phyloP scores from a whole-genome alignment of 768 basidiomycete genomes.

The Tephrocybe rancida region DNA sequence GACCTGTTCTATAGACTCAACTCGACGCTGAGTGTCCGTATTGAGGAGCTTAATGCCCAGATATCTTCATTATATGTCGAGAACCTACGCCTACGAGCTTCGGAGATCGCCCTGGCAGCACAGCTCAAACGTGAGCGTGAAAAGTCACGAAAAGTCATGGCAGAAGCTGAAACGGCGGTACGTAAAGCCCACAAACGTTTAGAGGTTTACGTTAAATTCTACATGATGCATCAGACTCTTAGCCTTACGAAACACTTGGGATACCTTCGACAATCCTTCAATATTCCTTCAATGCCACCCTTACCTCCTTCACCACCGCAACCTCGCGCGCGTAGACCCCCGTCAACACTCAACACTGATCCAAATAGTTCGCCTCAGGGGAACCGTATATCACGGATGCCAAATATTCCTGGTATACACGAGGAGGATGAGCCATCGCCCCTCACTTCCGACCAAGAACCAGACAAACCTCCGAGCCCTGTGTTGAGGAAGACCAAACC shows the following conservation, averaged over 20 bases:
- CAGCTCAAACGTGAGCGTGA: slow-evolving; percentile 83
- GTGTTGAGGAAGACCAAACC: slow-evolving; percentile 44
- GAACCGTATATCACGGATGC: slow-evolving; percentile 63
- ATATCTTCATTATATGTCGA: slow-evolving; percentile 82
- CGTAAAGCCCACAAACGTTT: slow-evolving; percentile 21
- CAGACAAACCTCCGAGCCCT: slow-evolving; percentile 38
- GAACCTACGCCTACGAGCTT: slow-evolving; percentile 80
- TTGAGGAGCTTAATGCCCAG: slow-evolving; percentile 84
- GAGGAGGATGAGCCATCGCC: slow-evolving; percentile 65
- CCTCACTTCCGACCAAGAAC: slow-evolving; percentile 46
- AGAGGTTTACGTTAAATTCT: slow-evolving; percentile 14
- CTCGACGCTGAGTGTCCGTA: slow-evolving; percentile 80
- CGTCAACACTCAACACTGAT: slow-evolving; percentile 36
- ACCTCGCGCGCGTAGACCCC: slow-evolving; percentile 52
- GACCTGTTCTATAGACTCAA: slow-evolving; percentile 58
- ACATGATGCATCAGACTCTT: slow-evolving; percentile 43
- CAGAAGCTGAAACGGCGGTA: slow-evolving; percentile 77
- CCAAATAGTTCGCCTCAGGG: slow-evolving; percentile 43
- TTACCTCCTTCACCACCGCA: slow-evolving; percentile 48
- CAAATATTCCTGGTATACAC: slow-evolving; percentile 64
- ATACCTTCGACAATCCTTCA: slow-evolving; percentile 64
- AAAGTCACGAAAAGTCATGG: slow-evolving; percentile 70
- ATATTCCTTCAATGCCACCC: slow-evolving; percentile 34
- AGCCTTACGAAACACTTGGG: slow-evolving; percentile 67
- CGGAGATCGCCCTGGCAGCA: slow-evolving; percentile 73